Base-by-base conservation (phyloP, 176 grass and related monocot species). In the Urochloa ruziziensis region DNA sequence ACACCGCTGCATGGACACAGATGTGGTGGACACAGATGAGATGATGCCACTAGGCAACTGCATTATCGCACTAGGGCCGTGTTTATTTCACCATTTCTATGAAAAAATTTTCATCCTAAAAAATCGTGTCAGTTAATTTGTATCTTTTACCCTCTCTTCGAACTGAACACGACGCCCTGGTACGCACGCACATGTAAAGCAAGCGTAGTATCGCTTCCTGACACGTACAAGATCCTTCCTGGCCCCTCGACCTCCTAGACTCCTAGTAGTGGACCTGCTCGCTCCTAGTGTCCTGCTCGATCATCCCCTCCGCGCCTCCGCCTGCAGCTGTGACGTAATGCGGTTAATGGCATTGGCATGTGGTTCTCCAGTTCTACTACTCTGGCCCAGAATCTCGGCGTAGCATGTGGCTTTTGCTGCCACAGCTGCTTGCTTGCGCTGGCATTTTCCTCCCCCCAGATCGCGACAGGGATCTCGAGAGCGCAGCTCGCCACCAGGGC, bases 371-470 rank as follows among this genome's bases (percentile, higher is more conserved):
- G 19, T 53, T 23, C 18, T 23, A 10, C 27, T 28, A 39, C 19
- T 66, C 66, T 37, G 46, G 62, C 37, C 78, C 62, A 6, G 78
- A 80, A 80, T 80, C 78, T 80, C 78, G 62, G 47, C 63, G 63
- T 29, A 27, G 21, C 78, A 67, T n/a, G n/a, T n/a, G 48, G 51
- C 78, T 80, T 30, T 67, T 54, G 47, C 78, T 54, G 78, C 62
- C 60, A 5, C 44, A 30, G 33, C 32, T 32, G 32, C 23, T 36
- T 5, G 61, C 46, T 40, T 40, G 39, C 39, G 39, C 4, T 10
- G 62, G 62, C 46, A 13, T 80, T 80, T 67, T 10, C 46, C 78
- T 67, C 12, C 53, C 53, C 53, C 36, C 46, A 11, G 10, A 81
- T 29, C 27, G 65, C 79, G 63, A 68, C 63, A 40, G 47, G n/a